Percentiles rank a stretch among this genome's conserved stretches.
Evolutionary conservation across 2,329 filamentous ascomycete genomes (phyloP).

Genomic region (Juglanconis sp.): DNA sequence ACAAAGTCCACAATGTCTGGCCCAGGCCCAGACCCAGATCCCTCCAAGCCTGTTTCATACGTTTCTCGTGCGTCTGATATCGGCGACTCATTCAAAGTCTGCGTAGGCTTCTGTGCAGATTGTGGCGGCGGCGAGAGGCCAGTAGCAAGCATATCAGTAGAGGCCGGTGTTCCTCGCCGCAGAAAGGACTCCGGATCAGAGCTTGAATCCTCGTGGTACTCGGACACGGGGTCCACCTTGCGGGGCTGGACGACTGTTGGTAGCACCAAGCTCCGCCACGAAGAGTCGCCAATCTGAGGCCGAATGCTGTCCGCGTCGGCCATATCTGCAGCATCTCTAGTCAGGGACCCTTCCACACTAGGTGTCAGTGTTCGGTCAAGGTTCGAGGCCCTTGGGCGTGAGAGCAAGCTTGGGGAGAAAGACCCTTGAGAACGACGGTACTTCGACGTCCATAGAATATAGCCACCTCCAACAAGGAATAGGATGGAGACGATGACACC

Average conservation of each 20-base stretch:
- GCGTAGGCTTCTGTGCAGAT: not conserved
- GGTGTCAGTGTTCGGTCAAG: not conserved
- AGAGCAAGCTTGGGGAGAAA: not conserved
- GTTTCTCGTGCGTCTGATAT: not conserved
- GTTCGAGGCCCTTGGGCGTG: not conserved
- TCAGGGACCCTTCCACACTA: not conserved
- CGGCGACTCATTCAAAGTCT: not conserved
- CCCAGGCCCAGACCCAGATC: not conserved
- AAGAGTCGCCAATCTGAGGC: not conserved
- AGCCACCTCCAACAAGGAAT: not conserved
- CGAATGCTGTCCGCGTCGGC: not conserved
- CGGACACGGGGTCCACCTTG: not conserved
- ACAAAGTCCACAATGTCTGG: not conserved
- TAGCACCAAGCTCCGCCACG: not conserved
- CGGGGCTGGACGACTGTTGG: not conserved
- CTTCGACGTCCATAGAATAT: not conserved
- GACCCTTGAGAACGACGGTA: not conserved
- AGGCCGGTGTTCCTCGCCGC: not conserved
- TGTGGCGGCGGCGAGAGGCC: not conserved
- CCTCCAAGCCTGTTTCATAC: too few species aligned
- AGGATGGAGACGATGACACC: not conserved
- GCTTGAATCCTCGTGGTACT: not conserved
- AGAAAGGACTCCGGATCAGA: not conserved
- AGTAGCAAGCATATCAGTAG: not conserved
- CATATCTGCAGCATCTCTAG: not conserved